Conservation (phyloP, 2,329 filamentous ascomycete species). For the Chaetomium olivaceum region DNA sequence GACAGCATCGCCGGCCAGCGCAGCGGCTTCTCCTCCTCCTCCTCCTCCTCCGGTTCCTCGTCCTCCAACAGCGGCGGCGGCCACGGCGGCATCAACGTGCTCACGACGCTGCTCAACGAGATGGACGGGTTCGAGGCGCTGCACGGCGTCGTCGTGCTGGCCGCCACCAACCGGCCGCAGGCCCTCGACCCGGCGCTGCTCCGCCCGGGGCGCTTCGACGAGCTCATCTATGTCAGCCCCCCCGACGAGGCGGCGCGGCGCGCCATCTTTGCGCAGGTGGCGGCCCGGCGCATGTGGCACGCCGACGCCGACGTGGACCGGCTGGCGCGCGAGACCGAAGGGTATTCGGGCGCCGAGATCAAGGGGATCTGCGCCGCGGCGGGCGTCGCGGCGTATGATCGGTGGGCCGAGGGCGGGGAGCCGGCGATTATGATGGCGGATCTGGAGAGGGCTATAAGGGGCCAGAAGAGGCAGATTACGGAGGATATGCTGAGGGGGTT, state of each 20-base stretch:
- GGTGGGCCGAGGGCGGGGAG: slow-evolving; percentile 18
- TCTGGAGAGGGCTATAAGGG: slow-evolving; percentile 45
- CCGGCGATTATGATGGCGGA: slow-evolving; percentile 38
- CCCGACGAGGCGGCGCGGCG: slow-evolving; percentile 71
- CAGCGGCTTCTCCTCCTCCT: slow-evolving; percentile 40
- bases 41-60: slow-evolving; percentile 16
- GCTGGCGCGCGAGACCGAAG: slow-evolving; percentile 67
- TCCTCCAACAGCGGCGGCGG: slow-evolving; percentile 37
- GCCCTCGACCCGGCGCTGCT: slow-evolving; percentile 82
- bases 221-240: slow-evolving; percentile 80
- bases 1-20: slow-evolving; percentile 72
- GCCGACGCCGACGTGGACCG: slow-evolving; percentile 65
- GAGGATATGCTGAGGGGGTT: slow-evolving; percentile 59
- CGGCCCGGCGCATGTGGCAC: slow-evolving; percentile 59
- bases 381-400: slow-evolving; percentile 46
- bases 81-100: slow-evolving; percentile 69
- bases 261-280: slow-evolving; percentile 73
- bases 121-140: slow-evolving; percentile 93
- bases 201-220: slow-evolving; percentile 81
- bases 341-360: slow-evolving; percentile 85
- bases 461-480: slow-evolving; percentile 60
- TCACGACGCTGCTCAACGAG: slow-evolving; percentile 87
- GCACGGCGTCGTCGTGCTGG: slow-evolving; percentile 81
- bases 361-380: slow-evolving; percentile 52
- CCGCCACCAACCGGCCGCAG: slow-evolving; percentile 88